phyloP scores from a whole-genome alignment of 1,284 basidiomycete genomes.

The Irpex rosettiformis region DNA sequence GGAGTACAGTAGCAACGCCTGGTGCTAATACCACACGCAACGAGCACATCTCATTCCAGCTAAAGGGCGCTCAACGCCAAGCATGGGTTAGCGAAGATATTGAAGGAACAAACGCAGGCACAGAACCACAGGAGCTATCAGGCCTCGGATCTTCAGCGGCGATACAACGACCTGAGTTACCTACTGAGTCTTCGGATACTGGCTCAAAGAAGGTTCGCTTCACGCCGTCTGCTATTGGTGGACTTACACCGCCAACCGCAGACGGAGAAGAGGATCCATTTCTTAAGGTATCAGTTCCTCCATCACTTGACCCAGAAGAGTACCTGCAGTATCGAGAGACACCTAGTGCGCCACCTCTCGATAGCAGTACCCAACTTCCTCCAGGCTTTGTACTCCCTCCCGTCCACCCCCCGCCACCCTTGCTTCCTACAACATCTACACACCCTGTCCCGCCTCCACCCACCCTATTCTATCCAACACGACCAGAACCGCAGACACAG shows the following conservation, averaged over 20 bases:
- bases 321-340: not conserved
- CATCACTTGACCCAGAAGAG: not conserved
- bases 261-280: slow-evolving; percentile 17
- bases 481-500: slow-evolving; percentile 2
- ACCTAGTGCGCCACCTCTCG: slow-evolving; percentile 3
- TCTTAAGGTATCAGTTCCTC: not conserved
- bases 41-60: not conserved
- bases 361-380: not conserved
- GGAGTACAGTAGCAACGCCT: slow-evolving; percentile 65
- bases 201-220: slow-evolving; percentile 43
- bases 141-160: not conserved
- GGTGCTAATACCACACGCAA: slow-evolving; percentile 29
- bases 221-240: slow-evolving; percentile 40
- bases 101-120: slow-evolving; percentile 19
- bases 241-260: slow-evolving; percentile 21
- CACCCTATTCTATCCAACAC: slow-evolving; percentile 6
- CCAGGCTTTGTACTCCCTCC: slow-evolving; percentile 15
- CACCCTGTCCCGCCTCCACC: slow-evolving; percentile 7
- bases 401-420: slow-evolving; percentile 12
- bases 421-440: slow-evolving; percentile 8
- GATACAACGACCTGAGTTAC: not conserved
- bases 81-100: slow-evolving; percentile 25
- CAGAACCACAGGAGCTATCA: no score
- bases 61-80: not conserved
- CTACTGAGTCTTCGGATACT: slow-evolving; percentile 17